A percentile compares a stretch with the other conserved stretches of the same genome.
Conservation (phyloP, 2,329 filamentous ascomycete genomes). For the Cordyceps javanica region DNA sequence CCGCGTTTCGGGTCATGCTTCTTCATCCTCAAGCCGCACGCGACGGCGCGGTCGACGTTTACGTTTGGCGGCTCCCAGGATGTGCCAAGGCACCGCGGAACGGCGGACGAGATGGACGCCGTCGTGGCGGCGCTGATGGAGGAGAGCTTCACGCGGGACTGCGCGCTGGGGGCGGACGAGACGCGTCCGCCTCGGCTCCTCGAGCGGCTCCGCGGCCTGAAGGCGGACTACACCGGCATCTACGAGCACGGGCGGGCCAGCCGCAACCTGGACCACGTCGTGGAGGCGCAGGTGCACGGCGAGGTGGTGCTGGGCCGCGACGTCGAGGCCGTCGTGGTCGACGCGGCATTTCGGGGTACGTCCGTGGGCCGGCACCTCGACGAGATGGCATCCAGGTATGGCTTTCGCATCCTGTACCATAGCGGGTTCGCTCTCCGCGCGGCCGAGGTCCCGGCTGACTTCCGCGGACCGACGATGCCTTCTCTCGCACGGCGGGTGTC, state of each 20-base stretch:
- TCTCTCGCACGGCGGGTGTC: slow-evolving; percentile 14
- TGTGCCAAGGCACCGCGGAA: slow-evolving; percentile 14
- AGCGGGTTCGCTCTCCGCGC: slow-evolving; percentile 12
- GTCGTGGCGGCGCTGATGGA: slow-evolving; percentile 17
- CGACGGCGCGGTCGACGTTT: slow-evolving; percentile 15
- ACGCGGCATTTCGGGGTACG: slow-evolving; percentile 15
- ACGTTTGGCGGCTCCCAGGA: slow-evolving; percentile 18
- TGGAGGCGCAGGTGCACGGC: slow-evolving; percentile 19
- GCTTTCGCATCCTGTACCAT: slow-evolving; percentile 14
- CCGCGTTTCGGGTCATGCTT: slow-evolving; percentile 18
- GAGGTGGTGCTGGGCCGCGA: slow-evolving; percentile 16
- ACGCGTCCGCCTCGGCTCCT: slow-evolving; percentile 12
- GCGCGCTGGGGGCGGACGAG: slow-evolving; percentile 14
- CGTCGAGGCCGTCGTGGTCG: slow-evolving; percentile 17
- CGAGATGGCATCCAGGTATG: slow-evolving; percentile 13
- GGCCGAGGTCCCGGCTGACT: slow-evolving; percentile 13
- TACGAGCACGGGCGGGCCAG: not conserved
- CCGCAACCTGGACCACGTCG: slow-evolving; percentile 17
- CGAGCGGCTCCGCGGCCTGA: not conserved
- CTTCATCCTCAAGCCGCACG: slow-evolving; percentile 15
- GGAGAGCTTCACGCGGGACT: slow-evolving; percentile 18
- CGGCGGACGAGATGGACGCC: slow-evolving; percentile 15
- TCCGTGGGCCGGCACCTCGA: slow-evolving; percentile 11
- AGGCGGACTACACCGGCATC: not conserved
- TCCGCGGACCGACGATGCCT: slow-evolving; percentile 17